Base-by-base conservation (phyloP, 345 rosid species). In the Brassica nigra region DNA sequence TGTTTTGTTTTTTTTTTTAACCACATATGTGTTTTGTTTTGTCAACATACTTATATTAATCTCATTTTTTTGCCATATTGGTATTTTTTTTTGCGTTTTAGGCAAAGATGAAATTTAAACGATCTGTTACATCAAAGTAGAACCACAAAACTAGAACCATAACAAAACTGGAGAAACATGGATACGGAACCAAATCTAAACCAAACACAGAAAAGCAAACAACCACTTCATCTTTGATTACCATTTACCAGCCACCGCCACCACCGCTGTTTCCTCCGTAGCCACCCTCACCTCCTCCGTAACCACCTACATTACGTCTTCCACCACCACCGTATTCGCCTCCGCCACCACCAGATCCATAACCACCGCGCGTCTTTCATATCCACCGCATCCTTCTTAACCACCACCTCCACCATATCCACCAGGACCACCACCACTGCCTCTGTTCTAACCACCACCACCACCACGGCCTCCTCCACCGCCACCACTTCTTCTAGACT, bases 401-500 rank as follows among this genome's bases (percentile, higher is more conserved):
- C 88, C 86, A 0, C 86, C 80, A 0, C 77, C 27, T 0, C 78
- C 83, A 1, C 85, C 85, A 3, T 85, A 87, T 1, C 89, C 87
- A 1, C 18, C 18, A 18, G 18, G 18, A 18, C 18, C 18, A 18
- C 89, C 87, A 8, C 94, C 88, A 0, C 87, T 88, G 0, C 89
- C 86, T 3, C 90, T 12, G 0, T 68, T 66, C 8, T 79, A 85
- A 0, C 88, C 86, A 0, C 89, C 83, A 0, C 88, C 67, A 3
- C 76, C 71, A n/a, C 88, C 27, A 23, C 27, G 85, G 0, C 94
- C 91, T 0, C 89, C 87, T 3, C 83, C 80, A 15, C 80, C 80
- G 3, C 80, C 80, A 1, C 89, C 88, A 23, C 89, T 73, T 14
- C 88, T 87, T 1, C 99, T 92, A 0, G 97, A 91, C 79, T 92